Percentiles rank a stretch among this genome's conserved stretches.
Conservation (phyloP, 2,329 filamentous ascomycete genomes). For the Monosporascus sp. region DNA sequence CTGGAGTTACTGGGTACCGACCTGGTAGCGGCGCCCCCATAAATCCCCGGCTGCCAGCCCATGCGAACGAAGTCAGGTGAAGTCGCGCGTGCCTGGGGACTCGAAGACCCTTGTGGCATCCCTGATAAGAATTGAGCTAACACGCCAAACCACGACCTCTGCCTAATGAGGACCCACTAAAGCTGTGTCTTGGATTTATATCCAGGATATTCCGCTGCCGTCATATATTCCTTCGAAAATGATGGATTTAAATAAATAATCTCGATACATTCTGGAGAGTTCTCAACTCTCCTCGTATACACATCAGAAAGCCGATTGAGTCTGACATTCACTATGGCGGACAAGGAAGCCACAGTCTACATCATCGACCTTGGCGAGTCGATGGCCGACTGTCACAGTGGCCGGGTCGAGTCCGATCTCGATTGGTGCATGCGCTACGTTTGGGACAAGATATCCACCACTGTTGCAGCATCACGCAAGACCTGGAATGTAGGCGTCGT, state of each 20-base stretch:
- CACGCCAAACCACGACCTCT: neutral
- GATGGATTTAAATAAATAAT: neutral
- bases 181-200: neutral
- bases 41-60: neutral
- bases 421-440: conserved; percentile 89
- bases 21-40: neutral
- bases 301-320: neutral
- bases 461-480: conserved; percentile 63
- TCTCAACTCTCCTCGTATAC: neutral
- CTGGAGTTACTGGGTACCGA: neutral
- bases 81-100: neutral
- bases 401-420: conserved; percentile 71
- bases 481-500: conserved; percentile 73
- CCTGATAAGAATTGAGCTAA: neutral
- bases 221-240: neutral
- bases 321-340: conserved; percentile 59
- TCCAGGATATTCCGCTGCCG: no score
- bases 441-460: conserved; percentile 85
- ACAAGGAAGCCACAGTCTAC: conserved; percentile 90
- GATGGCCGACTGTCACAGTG: conserved; percentile 70
- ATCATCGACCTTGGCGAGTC: conserved; percentile 82
- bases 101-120: neutral
- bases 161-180: neutral
- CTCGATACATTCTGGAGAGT: neutral
- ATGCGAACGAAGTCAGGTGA: neutral